These are phyloP conservation scores for Pestalotiopsis sp. DNA, from an alignment of 2,329 filamentous ascomycete species.

Conservation along the genomic window DNA sequence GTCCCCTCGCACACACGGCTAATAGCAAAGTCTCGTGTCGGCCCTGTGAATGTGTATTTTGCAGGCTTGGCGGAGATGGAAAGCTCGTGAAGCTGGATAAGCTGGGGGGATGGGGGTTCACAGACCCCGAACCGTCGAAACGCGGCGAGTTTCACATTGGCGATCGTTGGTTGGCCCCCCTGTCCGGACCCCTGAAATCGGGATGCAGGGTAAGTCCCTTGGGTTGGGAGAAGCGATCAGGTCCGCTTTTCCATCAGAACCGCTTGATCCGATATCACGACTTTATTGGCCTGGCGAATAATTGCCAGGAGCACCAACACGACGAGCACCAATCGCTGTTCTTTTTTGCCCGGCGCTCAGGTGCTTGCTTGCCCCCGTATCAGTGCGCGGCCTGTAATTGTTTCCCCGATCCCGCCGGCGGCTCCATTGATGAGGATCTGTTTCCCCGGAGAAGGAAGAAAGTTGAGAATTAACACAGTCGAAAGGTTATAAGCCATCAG, in stretches of 20 bases:
- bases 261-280: constrained; percentile 17
- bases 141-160: constrained; percentile 35
- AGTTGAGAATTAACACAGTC: not conserved
- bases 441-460: not conserved
- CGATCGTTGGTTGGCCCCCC: constrained; percentile 26
- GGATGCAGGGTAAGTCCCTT: constrained; percentile 13
- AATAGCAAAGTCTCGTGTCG: not conserved
- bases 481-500: not conserved
- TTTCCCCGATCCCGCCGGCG: constrained; percentile 3
- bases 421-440: not conserved
- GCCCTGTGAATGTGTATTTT: not conserved
- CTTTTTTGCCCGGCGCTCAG: constrained; percentile 6
- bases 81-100: not conserved
- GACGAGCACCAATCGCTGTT: constrained; percentile 23
- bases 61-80: constrained; percentile 1
- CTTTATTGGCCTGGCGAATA: constrained; percentile 22
- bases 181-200: constrained; percentile 17
- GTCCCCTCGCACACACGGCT: not conserved
- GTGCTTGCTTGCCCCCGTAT: constrained; percentile 4
- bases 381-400: constrained; percentile 6
- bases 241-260: constrained; percentile 3
- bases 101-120: not conserved
- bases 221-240: not conserved
- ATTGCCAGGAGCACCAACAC: constrained; percentile 15
- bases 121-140: constrained; percentile 27